Evolutionary conservation across 164 flowering plant species (phyloP).

Genomic region (Houttuynia cordata): DNA sequence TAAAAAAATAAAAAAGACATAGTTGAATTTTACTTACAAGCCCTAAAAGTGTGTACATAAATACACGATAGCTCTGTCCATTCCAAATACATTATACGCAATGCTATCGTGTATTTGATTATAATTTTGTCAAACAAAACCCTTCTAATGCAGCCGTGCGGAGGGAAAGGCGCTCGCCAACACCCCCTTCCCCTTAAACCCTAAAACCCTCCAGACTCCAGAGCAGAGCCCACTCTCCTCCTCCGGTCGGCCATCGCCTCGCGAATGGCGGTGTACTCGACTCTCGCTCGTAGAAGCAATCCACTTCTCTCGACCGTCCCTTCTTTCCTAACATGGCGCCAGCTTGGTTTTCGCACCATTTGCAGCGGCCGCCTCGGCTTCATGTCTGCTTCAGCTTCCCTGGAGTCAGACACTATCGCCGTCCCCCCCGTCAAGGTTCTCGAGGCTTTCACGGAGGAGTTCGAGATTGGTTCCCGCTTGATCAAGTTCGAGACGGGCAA

Average conservation of each 20-base stretch:
- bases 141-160: too few relatives aligned
- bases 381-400: conserved; percentile 9
- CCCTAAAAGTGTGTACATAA: too few relatives aligned
- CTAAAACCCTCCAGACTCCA: too few relatives aligned
- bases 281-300: conserved; percentile 19
- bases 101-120: too few relatives aligned
- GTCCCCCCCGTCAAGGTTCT: conserved; percentile 42
- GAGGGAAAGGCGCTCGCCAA: too few relatives aligned
- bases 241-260: not conserved
- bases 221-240: too few relatives aligned
- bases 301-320: conserved; percentile 34
- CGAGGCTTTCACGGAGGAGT: conserved; percentile 60
- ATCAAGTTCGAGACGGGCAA: conserved; percentile 73
- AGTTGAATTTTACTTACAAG: too few relatives aligned
- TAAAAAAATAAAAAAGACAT: too few relatives aligned
- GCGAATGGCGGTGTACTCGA: not conserved
- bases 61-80: too few relatives aligned
- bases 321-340: conserved; percentile 34
- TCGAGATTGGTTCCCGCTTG: conserved; percentile 66
- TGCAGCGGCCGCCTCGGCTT: conserved; percentile 33
- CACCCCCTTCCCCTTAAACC: too few relatives aligned
- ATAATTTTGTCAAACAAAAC: too few relatives aligned
- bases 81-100: too few relatives aligned
- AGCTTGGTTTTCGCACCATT: conserved; percentile 33
- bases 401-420: conserved; percentile 12